Percentiles rank a stretch among this genome's conserved stretches.
phyloP scores from a whole-genome alignment of 495 filamentous ascomycete genomes.

The Pyrenula massariospora region DNA sequence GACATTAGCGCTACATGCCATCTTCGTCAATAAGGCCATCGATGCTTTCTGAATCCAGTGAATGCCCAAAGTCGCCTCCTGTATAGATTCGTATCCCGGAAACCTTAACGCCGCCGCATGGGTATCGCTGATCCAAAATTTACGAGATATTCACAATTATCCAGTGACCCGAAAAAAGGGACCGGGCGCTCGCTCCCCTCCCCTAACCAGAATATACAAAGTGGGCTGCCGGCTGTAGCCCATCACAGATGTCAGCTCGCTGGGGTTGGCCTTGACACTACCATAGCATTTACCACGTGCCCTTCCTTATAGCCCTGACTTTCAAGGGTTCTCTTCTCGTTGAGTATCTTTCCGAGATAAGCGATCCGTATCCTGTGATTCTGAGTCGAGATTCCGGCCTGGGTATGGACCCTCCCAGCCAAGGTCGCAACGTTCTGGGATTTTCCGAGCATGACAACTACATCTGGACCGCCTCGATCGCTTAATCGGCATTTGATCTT shows the following conservation, averaged over 20 bases:
- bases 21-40: too few species aligned
- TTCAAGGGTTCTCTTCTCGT: slow-evolving; percentile 48
- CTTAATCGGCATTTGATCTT: slow-evolving; percentile 55
- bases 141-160: too few species aligned
- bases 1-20: too few species aligned
- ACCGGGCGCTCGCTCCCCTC: background rate
- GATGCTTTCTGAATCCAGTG: too few species aligned
- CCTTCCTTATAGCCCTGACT: slow-evolving; percentile 67
- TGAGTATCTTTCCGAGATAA: slow-evolving; percentile 70
- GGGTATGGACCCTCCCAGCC: slow-evolving; percentile 48
- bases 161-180: background rate
- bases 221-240: background rate
- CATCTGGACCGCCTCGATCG: slow-evolving; percentile 52
- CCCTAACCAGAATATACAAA: background rate
- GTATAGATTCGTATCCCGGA: background rate
- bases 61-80: too few species aligned
- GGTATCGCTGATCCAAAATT: background rate
- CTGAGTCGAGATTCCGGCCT: slow-evolving; percentile 19
- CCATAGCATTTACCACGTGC: slow-evolving; percentile 68
- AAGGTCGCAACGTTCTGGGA: slow-evolving; percentile 52
- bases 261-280: slow-evolving; percentile 34
- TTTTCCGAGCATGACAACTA: slow-evolving; percentile 46
- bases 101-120: background rate
- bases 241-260: too few species aligned
- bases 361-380: slow-evolving; percentile 44